These are phyloP conservation scores for Acer yangbiense DNA, from an alignment of 345 rosid species.

Conservation along the genomic window DNA sequence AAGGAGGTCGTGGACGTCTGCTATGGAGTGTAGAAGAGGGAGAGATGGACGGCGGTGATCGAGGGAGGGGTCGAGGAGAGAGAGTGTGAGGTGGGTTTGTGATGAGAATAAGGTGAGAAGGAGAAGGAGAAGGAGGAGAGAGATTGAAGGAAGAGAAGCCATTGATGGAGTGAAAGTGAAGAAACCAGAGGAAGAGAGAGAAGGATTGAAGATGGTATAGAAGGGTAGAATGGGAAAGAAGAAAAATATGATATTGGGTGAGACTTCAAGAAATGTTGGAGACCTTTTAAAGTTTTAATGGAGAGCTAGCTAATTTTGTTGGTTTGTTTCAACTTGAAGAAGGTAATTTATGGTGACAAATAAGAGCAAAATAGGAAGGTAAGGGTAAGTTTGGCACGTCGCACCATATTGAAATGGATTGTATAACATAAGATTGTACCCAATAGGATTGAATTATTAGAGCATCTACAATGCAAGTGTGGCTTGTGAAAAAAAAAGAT, in stretches of 20 bases:
- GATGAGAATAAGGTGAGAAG: conserved; percentile 12
- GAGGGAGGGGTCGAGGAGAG: conserved; percentile 10
- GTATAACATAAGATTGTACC: no score
- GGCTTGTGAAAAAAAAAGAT: no score
- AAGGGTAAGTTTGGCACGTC: no score
- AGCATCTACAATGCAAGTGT: no score
- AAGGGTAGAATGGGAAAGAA: not conserved
- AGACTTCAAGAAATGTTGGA: no score
- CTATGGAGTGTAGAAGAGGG: conserved; percentile 1
- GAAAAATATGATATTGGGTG: not conserved
- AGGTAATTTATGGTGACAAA: no score
- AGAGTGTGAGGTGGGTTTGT: conserved; percentile 26
- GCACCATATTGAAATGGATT: no score
- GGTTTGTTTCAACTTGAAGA: no score
- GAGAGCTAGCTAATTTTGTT: no score
- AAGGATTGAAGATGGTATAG: not conserved
- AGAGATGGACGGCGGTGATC: conserved; percentile 17
- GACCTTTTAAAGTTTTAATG: no score
- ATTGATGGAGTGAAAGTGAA: not conserved
- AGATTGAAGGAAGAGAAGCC: conserved; percentile 18
- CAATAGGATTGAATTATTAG: no score
- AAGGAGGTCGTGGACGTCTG: conserved; percentile 73
- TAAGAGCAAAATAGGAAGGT: no score
- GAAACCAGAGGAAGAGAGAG: not conserved
- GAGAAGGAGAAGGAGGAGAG: conserved; percentile 16